A percentile compares a stretch with the other conserved stretches of the same genome.
Conservation (phyloP, 768 basidiomycete genomes). For the Piloderma croceum region DNA sequence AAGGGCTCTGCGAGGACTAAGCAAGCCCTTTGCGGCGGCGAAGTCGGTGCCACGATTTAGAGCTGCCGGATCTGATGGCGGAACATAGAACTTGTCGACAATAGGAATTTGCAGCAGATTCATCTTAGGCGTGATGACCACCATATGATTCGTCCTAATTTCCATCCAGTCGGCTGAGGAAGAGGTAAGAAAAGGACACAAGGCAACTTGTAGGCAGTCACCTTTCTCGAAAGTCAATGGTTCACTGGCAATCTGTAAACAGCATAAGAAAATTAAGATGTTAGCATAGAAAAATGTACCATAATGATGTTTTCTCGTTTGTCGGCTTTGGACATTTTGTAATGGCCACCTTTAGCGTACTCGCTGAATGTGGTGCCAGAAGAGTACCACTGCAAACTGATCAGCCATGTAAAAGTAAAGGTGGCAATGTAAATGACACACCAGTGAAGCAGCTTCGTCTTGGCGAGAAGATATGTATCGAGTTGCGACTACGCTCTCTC, state of each 20-base stretch:
- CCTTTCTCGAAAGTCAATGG: conserved; percentile 96
- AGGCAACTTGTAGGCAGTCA: conserved; percentile 18
- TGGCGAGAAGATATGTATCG: conserved; percentile 89
- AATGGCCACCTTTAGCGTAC: conserved; percentile 82
- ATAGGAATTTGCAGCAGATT: conserved; percentile 94
- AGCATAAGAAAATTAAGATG: conserved; percentile 4
- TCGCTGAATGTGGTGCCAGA: conserved; percentile 93
- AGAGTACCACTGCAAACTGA: conserved; percentile 71
- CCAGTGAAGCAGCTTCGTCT: conserved; percentile 90
- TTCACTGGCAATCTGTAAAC: conserved; percentile 85
- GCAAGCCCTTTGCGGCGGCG: conserved; percentile 81
- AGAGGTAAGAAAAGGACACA: conserved; percentile 4
- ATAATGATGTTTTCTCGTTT: conserved; percentile 96
- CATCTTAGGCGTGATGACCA: conserved; percentile 93
- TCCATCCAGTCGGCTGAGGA: conserved; percentile 94
- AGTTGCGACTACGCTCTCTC: conserved; percentile 87
- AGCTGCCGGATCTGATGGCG: conserved; percentile 73
- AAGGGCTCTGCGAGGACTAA: conserved; percentile 50
- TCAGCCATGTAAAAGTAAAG: conserved; percentile 5
- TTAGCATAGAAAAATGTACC: conserved; percentile 34
- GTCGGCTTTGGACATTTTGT: conserved; percentile 93
- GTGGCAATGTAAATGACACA: conserved; percentile 24
- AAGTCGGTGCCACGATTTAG: conserved; percentile 71
- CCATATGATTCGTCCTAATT: conserved; percentile 93
- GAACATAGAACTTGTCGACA: conserved; percentile 87